Evolutionary conservation across 495 filamentous ascomycete species (phyloP), one percentile per base, ranked within the genome.

Genomic region (Xylaria sp.): DNA sequence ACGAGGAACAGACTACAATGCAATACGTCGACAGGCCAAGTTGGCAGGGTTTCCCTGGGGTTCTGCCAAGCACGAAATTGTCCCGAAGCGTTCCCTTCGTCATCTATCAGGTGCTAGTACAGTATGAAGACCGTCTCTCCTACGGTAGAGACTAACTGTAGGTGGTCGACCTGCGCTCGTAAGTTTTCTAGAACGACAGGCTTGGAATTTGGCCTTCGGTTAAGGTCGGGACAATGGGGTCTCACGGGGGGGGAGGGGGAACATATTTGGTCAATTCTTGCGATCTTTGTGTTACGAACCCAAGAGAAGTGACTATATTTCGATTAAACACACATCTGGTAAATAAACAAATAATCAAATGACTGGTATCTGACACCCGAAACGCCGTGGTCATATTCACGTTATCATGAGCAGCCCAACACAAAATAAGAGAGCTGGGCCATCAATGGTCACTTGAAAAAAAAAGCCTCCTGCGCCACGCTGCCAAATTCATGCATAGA

Each of bases 401-500:
- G 64, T 67, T 29, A 37, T 53, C 48, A 46, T 67, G 21, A 67
- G 35, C 12, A 55, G 15, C 64, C 48, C 64, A 43, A 41, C 46
- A 9, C n/a, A 67, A 29, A 43, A 50, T 19, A 26, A 50, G 12
- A 37, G 24, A 14, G 33, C 17, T 33, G 43, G 46, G 62, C 11
- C 61, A 33, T 65, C 26, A 53, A 66, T 52, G 29, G 53, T 31
- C 48, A 31, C 46, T 67, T n/a, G n/a, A n/a, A n/a, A n/a, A 35
- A 55, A 67, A 67, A 65, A 35, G 46, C 64, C 46, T 53, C 64
- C 64, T 67, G 64, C 64, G 64, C 64, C 64, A 55, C 64, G 64
- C 64, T 67, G 48, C 48, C 48, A 67, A 67, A 55, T 41, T 43
- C 64, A 67, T 67, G 64, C 64, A 67, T 43, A 21, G 11, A 67